A percentile compares a stretch with the other conserved stretches of the same genome.
These are phyloP conservation scores for Backusella luteola DNA, from an alignment of 192 early-diverging fungal genomes.

Conservation along the genomic window DNA sequence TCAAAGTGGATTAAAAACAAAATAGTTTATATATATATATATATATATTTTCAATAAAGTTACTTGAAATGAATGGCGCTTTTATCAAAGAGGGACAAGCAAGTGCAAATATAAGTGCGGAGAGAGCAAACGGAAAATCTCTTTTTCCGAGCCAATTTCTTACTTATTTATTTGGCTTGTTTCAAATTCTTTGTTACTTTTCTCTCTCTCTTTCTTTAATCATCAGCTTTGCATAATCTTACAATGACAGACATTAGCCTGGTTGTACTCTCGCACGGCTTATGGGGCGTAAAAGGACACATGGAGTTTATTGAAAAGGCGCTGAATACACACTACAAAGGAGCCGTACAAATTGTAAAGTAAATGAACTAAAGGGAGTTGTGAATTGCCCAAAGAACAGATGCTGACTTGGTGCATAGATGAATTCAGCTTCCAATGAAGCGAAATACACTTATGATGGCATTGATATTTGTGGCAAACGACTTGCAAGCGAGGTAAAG, in stretches of 20 bases:
- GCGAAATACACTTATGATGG: conserved; percentile 56
- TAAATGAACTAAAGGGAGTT: neutral
- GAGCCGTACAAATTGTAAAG: conserved; percentile 2
- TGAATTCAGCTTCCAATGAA: conserved; percentile 45
- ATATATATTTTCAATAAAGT: too few relatives aligned
- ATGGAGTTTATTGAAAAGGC: conserved; percentile 11
- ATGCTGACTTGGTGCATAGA: conserved; percentile 22
- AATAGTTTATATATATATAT: too few relatives aligned
- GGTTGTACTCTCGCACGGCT: neutral
- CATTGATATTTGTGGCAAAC: conserved; percentile 52
- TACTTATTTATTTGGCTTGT: neutral
- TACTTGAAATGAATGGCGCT: too few relatives aligned
- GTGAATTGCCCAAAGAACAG: too few relatives aligned
- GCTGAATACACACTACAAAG: neutral
- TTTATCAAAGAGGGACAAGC: too few relatives aligned
- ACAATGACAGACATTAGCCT: neutral
- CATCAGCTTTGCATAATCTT: too few relatives aligned
- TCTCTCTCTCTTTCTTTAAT: too few relatives aligned
- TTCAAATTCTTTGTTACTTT: too few relatives aligned
- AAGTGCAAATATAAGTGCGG: too few relatives aligned
- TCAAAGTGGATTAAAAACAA: conserved; percentile 69
- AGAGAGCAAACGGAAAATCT: too few relatives aligned
- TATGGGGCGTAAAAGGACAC: conserved; percentile 6
- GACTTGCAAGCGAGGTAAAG: conserved; percentile 45
- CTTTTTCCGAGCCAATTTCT: too few relatives aligned